Percentiles rank a stretch among this genome's conserved stretches.
phyloP scores from a whole-genome alignment of 352 stramenopile species.

The Globisporangium nunn region DNA sequence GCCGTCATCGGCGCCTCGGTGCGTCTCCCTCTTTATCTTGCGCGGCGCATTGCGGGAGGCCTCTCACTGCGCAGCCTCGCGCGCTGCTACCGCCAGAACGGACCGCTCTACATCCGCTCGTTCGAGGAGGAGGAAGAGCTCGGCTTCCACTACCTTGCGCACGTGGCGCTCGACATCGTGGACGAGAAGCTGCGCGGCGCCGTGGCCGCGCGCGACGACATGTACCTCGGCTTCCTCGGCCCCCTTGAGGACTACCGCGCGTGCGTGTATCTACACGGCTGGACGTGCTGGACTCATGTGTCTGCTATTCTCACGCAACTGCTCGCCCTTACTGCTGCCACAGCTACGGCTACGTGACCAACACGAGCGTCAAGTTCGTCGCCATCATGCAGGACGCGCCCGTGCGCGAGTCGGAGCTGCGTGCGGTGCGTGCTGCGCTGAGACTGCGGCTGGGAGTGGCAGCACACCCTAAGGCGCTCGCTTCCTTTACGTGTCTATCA shows the following conservation, averaged over 20 bases:
- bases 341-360: constrained; percentile 82
- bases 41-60: too few species aligned
- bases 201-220: constrained; percentile 64
- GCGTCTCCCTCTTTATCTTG: constrained; percentile 14
- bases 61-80: too few species aligned
- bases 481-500: too few species aligned
- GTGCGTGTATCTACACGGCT: constrained; percentile 15
- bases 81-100: constrained; percentile 34
- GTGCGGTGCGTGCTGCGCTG: constrained; percentile 30
- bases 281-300: neutral
- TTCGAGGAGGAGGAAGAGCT: constrained; percentile 83
- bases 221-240: constrained; percentile 81
- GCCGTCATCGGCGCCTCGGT: constrained; percentile 75
- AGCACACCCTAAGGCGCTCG: neutral
- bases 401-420: constrained; percentile 71
- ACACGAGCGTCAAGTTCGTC: constrained; percentile 81
- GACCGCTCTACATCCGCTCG: constrained; percentile 73
- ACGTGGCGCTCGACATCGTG: constrained; percentile 80
- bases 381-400: constrained; percentile 69
- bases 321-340: too few species aligned
- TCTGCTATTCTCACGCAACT: too few species aligned
- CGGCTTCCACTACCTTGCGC: constrained; percentile 83
- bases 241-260: constrained; percentile 84
- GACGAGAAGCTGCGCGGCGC: constrained; percentile 66
- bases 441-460: too few species aligned